Evolutionary conservation across 352 stramenopile genomes (phyloP), one percentile per base, ranked within the genome.

Genomic region (Blastocystis sp.): DNA sequence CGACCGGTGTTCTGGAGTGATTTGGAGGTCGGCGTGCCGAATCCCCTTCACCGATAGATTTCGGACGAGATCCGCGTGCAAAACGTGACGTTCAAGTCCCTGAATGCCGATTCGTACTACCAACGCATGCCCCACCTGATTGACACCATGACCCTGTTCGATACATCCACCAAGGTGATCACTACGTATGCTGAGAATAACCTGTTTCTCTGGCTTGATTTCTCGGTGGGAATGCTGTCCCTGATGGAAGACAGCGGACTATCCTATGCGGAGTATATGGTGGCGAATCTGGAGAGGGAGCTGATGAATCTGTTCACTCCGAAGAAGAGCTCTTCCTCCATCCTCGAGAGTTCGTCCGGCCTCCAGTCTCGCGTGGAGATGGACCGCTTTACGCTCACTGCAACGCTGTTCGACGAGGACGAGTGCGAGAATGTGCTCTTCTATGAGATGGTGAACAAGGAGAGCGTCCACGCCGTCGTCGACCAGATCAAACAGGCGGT

Each of bases 141-240:
- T 28, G 74, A 84, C 0, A 70, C 65, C 53, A 9, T 17, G 0
- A 69, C 21, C 40, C 10, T 69, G 45, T 84, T 84, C 48, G 74
- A 84, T 23, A 69, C 74, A n/a, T 84, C 74, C 2, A 67, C 74
- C 65, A 45, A 23, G n/a, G n/a, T 84, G 0, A n/a, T 48, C 48
- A 69, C 23, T n/a, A n/a, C 48, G 9, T 84, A 84, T 56, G 60
- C 53, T 17, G 48, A 69, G 74, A 84, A 84, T 53, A 48, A 28
- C 2, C 17, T 84, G 11, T 43, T 84, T 56, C 53, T 84, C 14
- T 84, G 74, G 38, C 45, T 84, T 5, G 74, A 84, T 56, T 84
- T 84, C 17, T 56, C 74, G 34, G n/a, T 23, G 19, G 60, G 56
- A 23, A 84, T 84, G 74, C 60, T 56, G 17, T 43, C 38, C 5